Base-by-base conservation (phyloP, 208 protist species). In the Angomonas deanei region DNA sequence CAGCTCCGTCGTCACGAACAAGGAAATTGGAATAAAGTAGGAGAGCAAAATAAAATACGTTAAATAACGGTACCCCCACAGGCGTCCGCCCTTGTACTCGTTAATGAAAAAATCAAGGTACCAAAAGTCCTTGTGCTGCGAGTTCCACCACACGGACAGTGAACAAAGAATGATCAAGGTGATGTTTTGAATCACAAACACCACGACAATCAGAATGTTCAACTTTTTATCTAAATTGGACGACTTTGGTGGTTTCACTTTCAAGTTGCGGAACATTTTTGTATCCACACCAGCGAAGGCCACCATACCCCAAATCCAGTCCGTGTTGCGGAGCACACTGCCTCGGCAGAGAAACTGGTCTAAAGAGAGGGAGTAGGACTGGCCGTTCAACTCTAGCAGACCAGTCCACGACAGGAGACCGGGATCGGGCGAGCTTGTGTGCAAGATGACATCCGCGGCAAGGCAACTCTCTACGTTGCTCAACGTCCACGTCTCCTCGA, bases 301-400 rank as follows among this genome's bases (percentile, higher is more conserved):
- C n/a, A 97, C 90, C 60, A 97, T 80, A 33, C 91, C 94, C 79
- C 93, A 96, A 10, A 95, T 68, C 80, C 89, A 97, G 34, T 95
- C 77, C 27, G 95, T 97, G 71, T 97, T 97, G 58, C 83, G 81
- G 30, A 98, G 64, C 0, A 93, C 68, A 64, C 81, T 93, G 39
- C 92, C 91, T 26, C 94, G 82, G 60, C 96, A 96, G 0, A 97
- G 59, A 52, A 98, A 87, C 65, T 98, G 85, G 13, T 92, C 75
- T 17, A 96, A 23, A 34, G 76, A 82, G 3, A 94, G 54, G 28
- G 87, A 60, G 42, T 78, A 48, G 55, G 84, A 76, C 42, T 81
- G 61, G 8, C 72, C 81, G 48, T 89, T 28, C 31, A 80, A 32
- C 24, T 82, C 73, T 30, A 96, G 49, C 46, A 80, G 49, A 39